These are phyloP conservation scores for Penicillium vulpinum DNA, from an alignment of 2,329 filamentous ascomycete species.

Conservation along the genomic window DNA sequence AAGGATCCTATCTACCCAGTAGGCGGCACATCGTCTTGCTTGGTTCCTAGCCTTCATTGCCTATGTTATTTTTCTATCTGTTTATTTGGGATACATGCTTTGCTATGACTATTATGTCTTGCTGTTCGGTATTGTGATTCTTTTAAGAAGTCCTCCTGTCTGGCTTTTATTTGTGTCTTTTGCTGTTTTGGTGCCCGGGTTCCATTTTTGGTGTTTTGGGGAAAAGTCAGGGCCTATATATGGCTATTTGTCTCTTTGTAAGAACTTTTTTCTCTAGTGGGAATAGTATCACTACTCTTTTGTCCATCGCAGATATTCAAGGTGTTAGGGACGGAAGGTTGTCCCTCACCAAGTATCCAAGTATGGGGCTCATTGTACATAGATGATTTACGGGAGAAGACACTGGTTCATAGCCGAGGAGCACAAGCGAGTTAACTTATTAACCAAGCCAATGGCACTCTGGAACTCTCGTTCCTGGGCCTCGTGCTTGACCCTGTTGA, in stretches of 20 bases:
- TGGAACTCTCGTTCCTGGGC: neutral
- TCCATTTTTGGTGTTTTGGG: slow-evolving; percentile 9
- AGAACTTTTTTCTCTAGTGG: slow-evolving; percentile 3
- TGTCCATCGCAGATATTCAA: neutral
- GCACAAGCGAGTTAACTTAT: neutral
- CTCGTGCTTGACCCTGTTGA: neutral
- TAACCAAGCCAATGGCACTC: neutral
- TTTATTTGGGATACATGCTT: neutral
- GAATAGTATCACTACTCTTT: slow-evolving; percentile 12
- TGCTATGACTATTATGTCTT: slow-evolving; percentile 3
- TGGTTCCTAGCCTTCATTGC: neutral
- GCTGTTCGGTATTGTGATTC: neutral
- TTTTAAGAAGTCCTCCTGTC: neutral
- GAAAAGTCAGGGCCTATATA: slow-evolving; percentile 12
- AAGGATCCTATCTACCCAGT: slow-evolving; percentile 4
- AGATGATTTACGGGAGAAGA: neutral
- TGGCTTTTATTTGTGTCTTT: slow-evolving; percentile 1
- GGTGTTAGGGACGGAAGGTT: neutral
- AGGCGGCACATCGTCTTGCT: neutral
- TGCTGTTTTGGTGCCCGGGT: slow-evolving; percentile 1
- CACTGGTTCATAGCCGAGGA: neutral
- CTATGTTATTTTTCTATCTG: neutral
- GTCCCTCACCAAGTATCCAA: neutral
- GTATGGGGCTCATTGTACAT: neutral
- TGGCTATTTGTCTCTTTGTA: slow-evolving; percentile 6